These are phyloP conservation scores for Bassia scoparia DNA, from an alignment of 148 eudicot genomes.

Conservation along the genomic window DNA sequence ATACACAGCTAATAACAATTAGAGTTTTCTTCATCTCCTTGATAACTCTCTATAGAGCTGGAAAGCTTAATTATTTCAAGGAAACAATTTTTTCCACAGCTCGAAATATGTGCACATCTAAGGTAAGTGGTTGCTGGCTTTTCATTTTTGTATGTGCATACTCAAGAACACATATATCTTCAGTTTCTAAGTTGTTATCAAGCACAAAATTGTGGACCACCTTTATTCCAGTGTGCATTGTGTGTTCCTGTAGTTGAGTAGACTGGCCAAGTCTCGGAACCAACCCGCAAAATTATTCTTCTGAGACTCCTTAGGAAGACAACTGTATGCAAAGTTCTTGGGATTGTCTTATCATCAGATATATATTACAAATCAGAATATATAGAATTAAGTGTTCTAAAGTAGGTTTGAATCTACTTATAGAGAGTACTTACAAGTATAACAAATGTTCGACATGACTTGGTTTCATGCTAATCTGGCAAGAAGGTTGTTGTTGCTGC, in stretches of 20 bases:
- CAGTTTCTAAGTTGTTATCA: constrained; percentile 18
- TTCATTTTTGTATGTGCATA: background rate
- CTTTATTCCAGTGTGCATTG: constrained; percentile 7
- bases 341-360: constrained; percentile 9
- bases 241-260: background rate
- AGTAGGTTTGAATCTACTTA: background rate
- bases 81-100: constrained; percentile 10
- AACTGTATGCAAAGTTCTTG: constrained; percentile 12
- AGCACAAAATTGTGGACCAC: constrained; percentile 21
- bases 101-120: constrained; percentile 15
- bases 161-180: constrained; percentile 6
- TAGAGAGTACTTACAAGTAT: constrained; percentile 9
- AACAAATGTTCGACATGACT: constrained; percentile 9
- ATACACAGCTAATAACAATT: no score
- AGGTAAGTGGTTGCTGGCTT: background rate
- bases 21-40: no score
- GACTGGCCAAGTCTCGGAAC: constrained; percentile 9
- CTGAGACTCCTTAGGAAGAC: constrained; percentile 1
- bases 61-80: background rate
- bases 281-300: constrained; percentile 7
- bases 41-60: background rate
- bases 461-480: constrained; percentile 17
- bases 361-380: background rate
- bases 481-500: background rate
- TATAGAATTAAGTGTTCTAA: background rate